These are phyloP conservation scores for Polychaeton citri DNA, from an alignment of 2,329 filamentous ascomycete genomes.

Conservation along the genomic window DNA sequence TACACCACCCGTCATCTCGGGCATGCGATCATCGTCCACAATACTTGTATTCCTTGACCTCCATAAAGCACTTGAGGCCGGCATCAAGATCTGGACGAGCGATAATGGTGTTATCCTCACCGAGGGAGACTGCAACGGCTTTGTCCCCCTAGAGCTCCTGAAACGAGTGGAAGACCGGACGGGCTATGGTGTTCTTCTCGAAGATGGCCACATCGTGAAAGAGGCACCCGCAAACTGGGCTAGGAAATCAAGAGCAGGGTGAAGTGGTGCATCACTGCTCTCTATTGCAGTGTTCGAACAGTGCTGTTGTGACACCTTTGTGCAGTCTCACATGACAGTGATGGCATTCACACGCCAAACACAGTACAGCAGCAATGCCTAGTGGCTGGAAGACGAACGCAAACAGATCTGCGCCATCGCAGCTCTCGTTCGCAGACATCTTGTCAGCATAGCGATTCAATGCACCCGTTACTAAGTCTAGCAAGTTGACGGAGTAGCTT, in stretches of 20 bases:
- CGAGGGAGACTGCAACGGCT: slow-evolving; percentile 40
- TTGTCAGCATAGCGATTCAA: too few relatives aligned
- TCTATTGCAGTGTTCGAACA: too few relatives aligned
- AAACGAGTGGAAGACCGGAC: slow-evolving; percentile 53
- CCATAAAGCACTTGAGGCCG: slow-evolving; percentile 63
- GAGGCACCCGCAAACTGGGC: slow-evolving; percentile 51
- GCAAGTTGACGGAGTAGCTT: too few relatives aligned
- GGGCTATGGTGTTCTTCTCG: slow-evolving; percentile 52
- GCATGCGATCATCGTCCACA: slow-evolving; percentile 41
- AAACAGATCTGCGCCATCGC: too few relatives aligned
- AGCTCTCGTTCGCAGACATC: too few relatives aligned
- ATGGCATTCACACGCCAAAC: too few relatives aligned
- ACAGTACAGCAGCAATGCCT: too few relatives aligned
- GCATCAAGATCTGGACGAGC: slow-evolving; percentile 43
- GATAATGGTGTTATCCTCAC: slow-evolving; percentile 36
- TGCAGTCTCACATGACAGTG: too few relatives aligned
- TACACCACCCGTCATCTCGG: slow-evolving; percentile 46
- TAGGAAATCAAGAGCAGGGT: slow-evolving; percentile 16
- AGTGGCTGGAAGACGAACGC: too few relatives aligned
- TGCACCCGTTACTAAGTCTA: too few relatives aligned
- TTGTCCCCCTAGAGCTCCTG: slow-evolving; percentile 57
- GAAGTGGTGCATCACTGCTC: background rate
- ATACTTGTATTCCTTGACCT: slow-evolving; percentile 69
- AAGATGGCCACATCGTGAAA: slow-evolving; percentile 51
- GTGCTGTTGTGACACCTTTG: too few relatives aligned